Evolutionary conservation across 2,329 filamentous ascomycete genomes (phyloP), one percentile per base, ranked within the genome.

Genomic region (Neofusicoccum sp.): DNA sequence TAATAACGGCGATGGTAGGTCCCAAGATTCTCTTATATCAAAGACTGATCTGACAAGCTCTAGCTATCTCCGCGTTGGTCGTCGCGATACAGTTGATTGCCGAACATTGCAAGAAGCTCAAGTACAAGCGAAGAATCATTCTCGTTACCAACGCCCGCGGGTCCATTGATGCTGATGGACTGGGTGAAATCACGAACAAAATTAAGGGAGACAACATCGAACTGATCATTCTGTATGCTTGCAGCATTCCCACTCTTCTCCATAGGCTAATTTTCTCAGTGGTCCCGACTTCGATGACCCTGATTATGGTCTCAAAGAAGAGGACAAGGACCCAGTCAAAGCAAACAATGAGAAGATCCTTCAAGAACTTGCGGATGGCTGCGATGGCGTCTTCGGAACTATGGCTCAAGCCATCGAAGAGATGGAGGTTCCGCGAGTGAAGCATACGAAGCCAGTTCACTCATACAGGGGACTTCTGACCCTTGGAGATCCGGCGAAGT

Each of bases 271-370:
- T 16, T 22, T 4, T 7, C 36, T 8, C 14, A 93, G 90, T 61
- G 95, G 95, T 12, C 86, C 96, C 16, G 95, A 99, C 74, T 98
- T 99, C 76, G 93, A 99, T 73, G 93, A 97, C 74, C 74, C 86
- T 1, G 93, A 96, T 2, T 97, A 89, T 72, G 93, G 93, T 45
- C 91, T 92, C 67, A 99, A 99, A 74, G 79, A 88, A 16, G 67
- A 74, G 0, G 74, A 76, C 58, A 98, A 98, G 83, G 88, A 73
- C 33, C 48, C 12, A 3, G 22, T 28, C 28, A 67, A 90, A 87
- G 79, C 78, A n/a, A 77, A 83, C 50, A 97, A 96, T 69, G 95
- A 99, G 74, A 74, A 75, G 1, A 79, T 88, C 0, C 79, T 98
- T 16, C 86, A 81, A 65, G 74, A 79, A 2, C 81, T 98, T 6